Percentiles rank a stretch among this genome's conserved stretches.
Conservation (phyloP, 257 asterid genomes). For the Paraleonurus japonicus region DNA sequence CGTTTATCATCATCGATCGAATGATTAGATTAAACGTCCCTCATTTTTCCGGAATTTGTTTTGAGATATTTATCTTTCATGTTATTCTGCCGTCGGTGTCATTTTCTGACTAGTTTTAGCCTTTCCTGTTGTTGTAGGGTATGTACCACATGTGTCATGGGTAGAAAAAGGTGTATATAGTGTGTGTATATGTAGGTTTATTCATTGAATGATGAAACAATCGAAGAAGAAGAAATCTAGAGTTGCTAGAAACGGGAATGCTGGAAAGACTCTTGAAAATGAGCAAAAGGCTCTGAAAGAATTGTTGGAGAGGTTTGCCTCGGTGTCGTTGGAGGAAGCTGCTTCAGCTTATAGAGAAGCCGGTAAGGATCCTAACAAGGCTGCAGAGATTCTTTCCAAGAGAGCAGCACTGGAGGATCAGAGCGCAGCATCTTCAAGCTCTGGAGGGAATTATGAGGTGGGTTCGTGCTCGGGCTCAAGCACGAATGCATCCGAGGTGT, state of each 20-base stretch:
- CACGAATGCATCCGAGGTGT: constrained; percentile 44
- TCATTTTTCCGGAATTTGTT: background rate
- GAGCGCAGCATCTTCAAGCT: constrained; percentile 65
- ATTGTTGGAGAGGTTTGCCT: constrained; percentile 47
- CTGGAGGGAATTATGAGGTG: constrained; percentile 48
- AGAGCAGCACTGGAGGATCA: constrained; percentile 53
- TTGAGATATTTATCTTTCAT: constrained; percentile 1
- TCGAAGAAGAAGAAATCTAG: constrained; percentile 65
- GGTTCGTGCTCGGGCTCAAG: constrained; percentile 72
- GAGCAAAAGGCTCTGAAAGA: constrained; percentile 33
- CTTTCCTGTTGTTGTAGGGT: constrained; percentile 9
- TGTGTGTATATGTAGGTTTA: constrained; percentile 22
- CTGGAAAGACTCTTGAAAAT: constrained; percentile 11
- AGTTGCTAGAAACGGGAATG: constrained; percentile 34
- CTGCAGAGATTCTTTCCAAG: constrained; percentile 45
- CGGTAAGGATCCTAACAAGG: constrained; percentile 42
- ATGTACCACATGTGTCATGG: background rate
- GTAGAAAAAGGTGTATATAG: background rate
- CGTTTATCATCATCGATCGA: background rate
- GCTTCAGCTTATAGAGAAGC: constrained; percentile 48
- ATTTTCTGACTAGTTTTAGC: background rate
- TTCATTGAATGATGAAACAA: constrained; percentile 40
- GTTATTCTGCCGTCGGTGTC: background rate
- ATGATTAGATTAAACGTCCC: constrained; percentile 4
- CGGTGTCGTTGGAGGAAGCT: constrained; percentile 56